Base-by-base conservation (phyloP, 1,139 yeast genomes). In the Geotrichum europaeum region DNA sequence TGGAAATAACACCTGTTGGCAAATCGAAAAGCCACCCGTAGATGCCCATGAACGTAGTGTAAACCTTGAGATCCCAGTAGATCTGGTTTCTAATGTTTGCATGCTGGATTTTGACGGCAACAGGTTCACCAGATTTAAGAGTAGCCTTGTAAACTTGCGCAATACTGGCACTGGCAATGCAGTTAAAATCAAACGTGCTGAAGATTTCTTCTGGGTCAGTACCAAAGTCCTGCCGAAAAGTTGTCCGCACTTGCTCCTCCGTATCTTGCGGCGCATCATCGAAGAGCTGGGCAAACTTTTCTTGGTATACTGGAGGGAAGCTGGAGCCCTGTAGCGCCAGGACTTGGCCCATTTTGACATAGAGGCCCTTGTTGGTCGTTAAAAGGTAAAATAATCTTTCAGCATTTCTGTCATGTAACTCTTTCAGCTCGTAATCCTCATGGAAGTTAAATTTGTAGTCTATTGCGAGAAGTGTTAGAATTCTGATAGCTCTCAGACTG, bases 311-410 rank as follows among this genome's bases (percentile, higher is more conserved):
- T 40, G 77, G 72, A 0, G 96, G 96, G 67, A 88, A 83, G 64
- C 86, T 76, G 15, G 80, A 75, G 1, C 88, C 87, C 68, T 86
- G 91, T 67, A 86, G 82, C 20, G 91, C 91, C 51, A 86, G 81
- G 49, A 88, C 86, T 75, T 86, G 92, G 49, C 92, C 92, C 66
- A 86, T 72, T 71, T 88, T 88, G 68, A 88, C 85, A 69, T 86
- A 88, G 22, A 88, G 76, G 0, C 96, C 95, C 68, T 84, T 85
- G 69, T 88, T 88, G 3, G 73, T 71, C 63, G 76, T 73, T 62
- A 88, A 71, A 67, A 87, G 72, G 53, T 80, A 72, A 65, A 82
- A 78, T 49, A 88, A 72, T 55, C 83, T 72, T 54, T 82, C 81
- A 2, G 94, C 83, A 36, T 84, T 82, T 32, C 82, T 72, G 62